Evolutionary conservation across 78 protist genomes (phyloP).

Genomic region (Goniomonas avonlea): DNA sequence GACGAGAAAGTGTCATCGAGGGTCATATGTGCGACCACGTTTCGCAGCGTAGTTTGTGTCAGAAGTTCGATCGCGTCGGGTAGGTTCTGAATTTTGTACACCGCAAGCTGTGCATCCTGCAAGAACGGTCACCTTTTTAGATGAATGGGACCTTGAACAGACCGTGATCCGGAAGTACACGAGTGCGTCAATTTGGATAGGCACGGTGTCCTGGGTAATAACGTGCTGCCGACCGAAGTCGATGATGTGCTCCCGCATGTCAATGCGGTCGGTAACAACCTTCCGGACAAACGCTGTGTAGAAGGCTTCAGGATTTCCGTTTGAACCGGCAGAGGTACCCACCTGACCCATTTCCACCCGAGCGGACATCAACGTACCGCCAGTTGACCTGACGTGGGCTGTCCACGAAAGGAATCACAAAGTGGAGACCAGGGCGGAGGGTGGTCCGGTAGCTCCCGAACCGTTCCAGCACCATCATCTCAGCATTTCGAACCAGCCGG

Average conservation of each 20-base stretch:
- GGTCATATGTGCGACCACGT: neutral
- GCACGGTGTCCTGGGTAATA: conserved; percentile 26
- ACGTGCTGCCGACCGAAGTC: conserved; percentile 17
- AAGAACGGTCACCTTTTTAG: no score
- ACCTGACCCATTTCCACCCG: no score
- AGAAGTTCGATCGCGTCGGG: conserved; percentile 33
- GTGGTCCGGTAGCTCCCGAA: conserved; percentile 20
- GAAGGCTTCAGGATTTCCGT: no score
- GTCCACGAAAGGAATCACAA: conserved; percentile 24
- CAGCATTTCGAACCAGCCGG: neutral
- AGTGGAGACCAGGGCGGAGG: conserved; percentile 17
- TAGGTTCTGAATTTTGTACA: conserved; percentile 17
- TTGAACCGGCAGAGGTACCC: no score
- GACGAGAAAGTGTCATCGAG: conserved; percentile 27
- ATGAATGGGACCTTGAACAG: no score
- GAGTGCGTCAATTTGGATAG: conserved; percentile 19
- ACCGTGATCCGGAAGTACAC: conserved; percentile 10
- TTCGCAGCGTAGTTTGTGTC: conserved; percentile 12
- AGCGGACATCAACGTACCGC: conserved; percentile 14
- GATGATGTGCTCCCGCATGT: conserved; percentile 25
- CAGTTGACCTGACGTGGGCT: conserved; percentile 13
- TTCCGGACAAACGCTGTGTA: neutral
- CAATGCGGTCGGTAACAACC: neutral
- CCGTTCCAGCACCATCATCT: conserved; percentile 34
- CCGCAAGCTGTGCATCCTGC: neutral